Base-by-base conservation (phyloP, 2,329 filamentous ascomycete species). In the Pyricularia sp. region DNA sequence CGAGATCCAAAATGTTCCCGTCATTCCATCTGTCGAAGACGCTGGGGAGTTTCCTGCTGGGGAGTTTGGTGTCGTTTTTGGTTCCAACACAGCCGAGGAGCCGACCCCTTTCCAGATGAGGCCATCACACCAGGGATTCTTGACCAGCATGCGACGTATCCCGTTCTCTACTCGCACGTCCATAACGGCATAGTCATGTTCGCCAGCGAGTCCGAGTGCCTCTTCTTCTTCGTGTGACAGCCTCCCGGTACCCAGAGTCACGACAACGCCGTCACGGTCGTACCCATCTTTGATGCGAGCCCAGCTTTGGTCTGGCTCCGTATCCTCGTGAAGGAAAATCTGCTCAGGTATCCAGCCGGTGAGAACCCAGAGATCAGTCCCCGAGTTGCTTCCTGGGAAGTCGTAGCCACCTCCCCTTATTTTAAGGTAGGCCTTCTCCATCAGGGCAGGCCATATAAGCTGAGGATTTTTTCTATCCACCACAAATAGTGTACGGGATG, bases 341-440 rank as follows among this genome's bases (percentile, higher is more conserved):
- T 99, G 95, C 79, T 99, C 94, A 0, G 95, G 95, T 66, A 99
- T 93, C 95, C 95, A 99, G 33, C 95, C 94, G 0, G 92, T 97
- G 68, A 99, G 80, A 1, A 96, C 90, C 88, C 92, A 97, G 4
- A 99, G 81, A 78, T 99, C 95, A 2, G 94, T 98, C 12, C 93
- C 94, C 0, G 94, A 98, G 77, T 98, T 98, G 75, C 95, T 98
- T 9, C 95, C 95, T 0, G 95, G 94, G 72, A 99, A 99, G 75
- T 99, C 94, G 77, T 99, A 99, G 42, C 95, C 95, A n/a, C 42
- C 42, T 31, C 95, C 95, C 69, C 94, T 88, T 12, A 98, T 88
- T 81, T 98, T 99, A 1, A 99, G 82, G 73, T 99, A 99, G 0
- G 95, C 95, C 76, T 99, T 99, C 77, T 99, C 95, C 20, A 98